Percentiles rank a stretch among this genome's conserved stretches.
Evolutionary conservation across 2,329 filamentous ascomycete species (phyloP).

Genomic region (Botrytis medusae): DNA sequence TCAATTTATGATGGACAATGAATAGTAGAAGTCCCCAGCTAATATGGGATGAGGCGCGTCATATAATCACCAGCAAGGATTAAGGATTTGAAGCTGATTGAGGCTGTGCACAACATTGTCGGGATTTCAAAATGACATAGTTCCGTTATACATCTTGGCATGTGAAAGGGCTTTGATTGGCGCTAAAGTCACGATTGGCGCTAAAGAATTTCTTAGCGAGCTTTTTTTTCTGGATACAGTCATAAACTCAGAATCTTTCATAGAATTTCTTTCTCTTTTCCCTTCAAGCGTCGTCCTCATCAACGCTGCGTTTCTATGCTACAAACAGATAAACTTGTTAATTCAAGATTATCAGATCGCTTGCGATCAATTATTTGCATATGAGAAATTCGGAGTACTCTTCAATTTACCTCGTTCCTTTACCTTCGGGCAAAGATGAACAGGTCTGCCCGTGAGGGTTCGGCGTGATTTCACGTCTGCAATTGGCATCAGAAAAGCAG

Average conservation of each 20-base stretch:
- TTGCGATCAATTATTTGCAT: conserved; percentile 53
- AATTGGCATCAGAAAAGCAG: conserved; percentile 93
- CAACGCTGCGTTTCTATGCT: conserved; percentile 97
- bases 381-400: conserved; percentile 99
- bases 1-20: neutral
- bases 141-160: neutral
- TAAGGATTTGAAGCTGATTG: conserved; percentile 14
- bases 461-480: conserved; percentile 79
- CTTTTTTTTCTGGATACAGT: neutral
- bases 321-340: conserved; percentile 61
- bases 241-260: neutral
- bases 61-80: conserved; percentile 14
- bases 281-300: conserved; percentile 70
- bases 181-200: neutral
- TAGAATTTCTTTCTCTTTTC: conserved; percentile 20
- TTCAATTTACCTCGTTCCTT: conserved; percentile 58
- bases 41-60: conserved; percentile 6
- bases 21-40: neutral
- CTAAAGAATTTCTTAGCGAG: conserved; percentile 12
- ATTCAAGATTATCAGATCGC: conserved; percentile 37
- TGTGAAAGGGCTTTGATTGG: neutral
- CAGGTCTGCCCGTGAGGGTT: conserved; percentile 80
- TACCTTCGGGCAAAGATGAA: conserved; percentile 46
- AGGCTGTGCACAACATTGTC: neutral
- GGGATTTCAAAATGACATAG: neutral